Conservation (phyloP, 805 yeast species). For the Schwanniomyces occidentalis region DNA sequence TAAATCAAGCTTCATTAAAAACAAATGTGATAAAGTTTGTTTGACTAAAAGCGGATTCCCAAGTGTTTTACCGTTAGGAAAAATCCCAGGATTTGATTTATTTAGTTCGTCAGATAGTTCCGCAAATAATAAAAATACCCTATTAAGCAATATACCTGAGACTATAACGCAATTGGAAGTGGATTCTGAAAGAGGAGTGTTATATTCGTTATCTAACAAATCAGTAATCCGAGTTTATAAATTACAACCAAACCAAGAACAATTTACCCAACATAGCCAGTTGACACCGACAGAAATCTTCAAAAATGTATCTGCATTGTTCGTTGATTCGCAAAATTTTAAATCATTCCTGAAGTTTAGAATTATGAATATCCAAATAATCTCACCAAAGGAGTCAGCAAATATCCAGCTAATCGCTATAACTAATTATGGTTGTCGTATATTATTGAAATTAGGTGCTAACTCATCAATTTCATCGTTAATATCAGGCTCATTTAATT, state of each 20-base stretch:
- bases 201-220: constrained; percentile 80
- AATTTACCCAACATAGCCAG: constrained; percentile 32
- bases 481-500: constrained; percentile 19
- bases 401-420: constrained; percentile 75
- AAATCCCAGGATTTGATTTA: constrained; percentile 33
- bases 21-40: constrained; percentile 81
- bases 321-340: constrained; percentile 55
- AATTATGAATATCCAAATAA: constrained; percentile 62
- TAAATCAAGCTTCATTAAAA: constrained; percentile 82
- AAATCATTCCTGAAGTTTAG: constrained; percentile 51
- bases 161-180: constrained; percentile 61
- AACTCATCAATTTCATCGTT: constrained; percentile 24
- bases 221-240: constrained; percentile 82
- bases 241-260: constrained; percentile 47
- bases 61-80: constrained; percentile 36
- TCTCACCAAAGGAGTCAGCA: constrained; percentile 62
- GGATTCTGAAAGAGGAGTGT: constrained; percentile 73
- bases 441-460: constrained; percentile 57
- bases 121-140: constrained; percentile 10
- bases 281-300: constrained; percentile 48
- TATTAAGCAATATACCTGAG: constrained; percentile 46
- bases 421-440: constrained; percentile 81
- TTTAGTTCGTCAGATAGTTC: constrained; percentile 19
- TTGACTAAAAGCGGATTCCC: constrained; percentile 63
- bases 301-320: constrained; percentile 49